Evolutionary conservation across 192 early-diverging fungal species (phyloP), one percentile per base, ranked within the genome.

Genomic region (Rhizophlyctis rosea): DNA sequence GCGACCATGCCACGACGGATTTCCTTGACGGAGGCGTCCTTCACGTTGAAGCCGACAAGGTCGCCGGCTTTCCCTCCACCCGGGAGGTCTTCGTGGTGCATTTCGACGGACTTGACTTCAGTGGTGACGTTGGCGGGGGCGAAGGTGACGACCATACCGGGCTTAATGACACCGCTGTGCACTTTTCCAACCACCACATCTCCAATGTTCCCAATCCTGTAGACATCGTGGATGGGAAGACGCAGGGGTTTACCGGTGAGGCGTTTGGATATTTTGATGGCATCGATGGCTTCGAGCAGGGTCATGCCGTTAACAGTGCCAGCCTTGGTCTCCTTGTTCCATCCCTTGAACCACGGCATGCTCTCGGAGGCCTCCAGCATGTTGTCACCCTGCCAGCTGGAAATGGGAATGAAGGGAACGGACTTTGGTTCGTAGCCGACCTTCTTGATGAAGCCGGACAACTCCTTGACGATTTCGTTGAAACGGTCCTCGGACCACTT

Each of bases 31-130:
- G 91, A 92, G 50, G 94, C 90, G 89, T 92, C 93, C 92, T 93
- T 97, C 84, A 95, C 87, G 90, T 95, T 95, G 89, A 97, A 93
- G 74, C 93, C 95, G 73, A 97, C 92, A 88, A 95, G 93, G 88
- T 97, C 95, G 67, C 95, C 95, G 65, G 95, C 91, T 24, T 84
- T 63, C 82, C 90, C 91, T 82, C 95, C 86, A 61, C 71, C 70
- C n/a, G n/a, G n/a, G 69, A 95, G 84, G 68, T 85, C 76, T 79
- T 98, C 90, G 88, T 95, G 93, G 84, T 98, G 95, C 93, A 95
- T 98, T 81, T 95, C 92, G 64, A 98, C 91, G 75, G 93, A 94
- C 84, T 92, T 92, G 80, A 94, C 93, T 78, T 94, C 91, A 83
- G 93, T 91, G 75, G 88, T 79, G 67, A 91, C 85, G 81, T 82